Percentiles rank a stretch among this genome's conserved stretches.
Conservation (phyloP, 495 filamentous ascomycete genomes). For the Tuber melanosporum region DNA sequence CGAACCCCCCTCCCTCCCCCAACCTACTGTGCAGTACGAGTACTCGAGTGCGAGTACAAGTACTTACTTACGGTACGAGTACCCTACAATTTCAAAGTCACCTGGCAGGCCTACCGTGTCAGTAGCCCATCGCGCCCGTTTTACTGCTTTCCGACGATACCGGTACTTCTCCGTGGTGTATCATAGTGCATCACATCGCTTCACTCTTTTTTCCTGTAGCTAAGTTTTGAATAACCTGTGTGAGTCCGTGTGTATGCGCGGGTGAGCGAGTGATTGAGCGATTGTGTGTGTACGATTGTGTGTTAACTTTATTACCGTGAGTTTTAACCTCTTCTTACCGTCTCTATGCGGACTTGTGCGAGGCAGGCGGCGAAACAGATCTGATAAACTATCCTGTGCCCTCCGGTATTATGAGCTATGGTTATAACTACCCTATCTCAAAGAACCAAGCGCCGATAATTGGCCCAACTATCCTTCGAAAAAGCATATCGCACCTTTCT, state of each 20-base stretch:
- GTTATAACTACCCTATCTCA: not conserved
- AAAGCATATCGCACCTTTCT: not conserved
- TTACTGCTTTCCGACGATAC: not conserved
- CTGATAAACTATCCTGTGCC: not conserved
- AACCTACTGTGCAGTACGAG: not conserved
- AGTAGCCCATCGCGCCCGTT: not conserved
- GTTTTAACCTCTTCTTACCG: not conserved
- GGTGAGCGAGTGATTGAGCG: not conserved
- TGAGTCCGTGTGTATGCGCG: slow-evolving; percentile 1
- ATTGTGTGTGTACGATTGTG: not conserved
- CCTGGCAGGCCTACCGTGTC: not conserved
- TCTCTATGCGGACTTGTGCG: not conserved
- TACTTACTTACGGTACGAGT: not conserved
- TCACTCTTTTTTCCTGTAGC: not conserved
- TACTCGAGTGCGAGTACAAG: not conserved
- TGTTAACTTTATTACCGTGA: not conserved
- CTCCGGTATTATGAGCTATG: not conserved
- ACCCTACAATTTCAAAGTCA: not conserved
- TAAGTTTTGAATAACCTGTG: not conserved
- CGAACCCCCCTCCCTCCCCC: not conserved
- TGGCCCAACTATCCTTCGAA: not conserved
- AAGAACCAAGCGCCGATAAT: not conserved
- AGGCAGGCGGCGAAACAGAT: slow-evolving; percentile 5
- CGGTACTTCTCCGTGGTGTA: not conserved
- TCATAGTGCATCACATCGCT: not conserved